Evolutionary conservation across 176 grass and related monocot genomes (phyloP), one percentile per base, ranked within the genome.

Genomic region (Rhynchospora pubera): DNA sequence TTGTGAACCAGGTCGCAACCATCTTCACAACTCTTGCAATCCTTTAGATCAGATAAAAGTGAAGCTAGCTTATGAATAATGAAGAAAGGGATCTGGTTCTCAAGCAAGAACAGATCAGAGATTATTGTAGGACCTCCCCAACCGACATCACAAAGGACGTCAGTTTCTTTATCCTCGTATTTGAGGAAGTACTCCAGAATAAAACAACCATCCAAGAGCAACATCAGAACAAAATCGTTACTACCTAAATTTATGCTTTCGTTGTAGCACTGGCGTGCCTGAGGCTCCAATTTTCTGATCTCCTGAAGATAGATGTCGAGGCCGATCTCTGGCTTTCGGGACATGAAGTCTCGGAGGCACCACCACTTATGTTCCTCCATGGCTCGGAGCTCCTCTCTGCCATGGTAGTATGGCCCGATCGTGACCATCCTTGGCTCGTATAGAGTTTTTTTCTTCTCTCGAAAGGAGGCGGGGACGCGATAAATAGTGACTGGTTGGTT

Each of bases 11-110:
- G 9, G 2, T 77, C 23, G 4, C 8, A 5, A 1, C 46, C n/a
- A 0, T 53, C 16, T 2, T 65, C 26, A 2, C 9, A 2, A 10
- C 55, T 26, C 0, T 13, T n/a, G 0, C 21, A 9, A 2, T 16
- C 0, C 1, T 64, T 48, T 0, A 64, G 13, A 0, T 7, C 14
- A 3, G 1, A 48, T 10, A 85, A 44, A 2, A 26, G 0, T 11
- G 85, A 13, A 0, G 83, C 78, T 0, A 93, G 53, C 13, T 22
- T 50, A 21, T 15, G n/a, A 3, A 93, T 3, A 0, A 90, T 7
- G 26, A 77, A 85, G 14, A 90, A 80, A 1, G 91, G 91, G 15
- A 93, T 87, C 83, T 90, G 91, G 10, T 93, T 93, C 21, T 93
- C 26, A 1, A 93, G 82, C 46, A 90, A 74, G 7, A 93, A 45